Conservation (phyloP, 305 asterid species). For the Rubia balearica region DNA sequence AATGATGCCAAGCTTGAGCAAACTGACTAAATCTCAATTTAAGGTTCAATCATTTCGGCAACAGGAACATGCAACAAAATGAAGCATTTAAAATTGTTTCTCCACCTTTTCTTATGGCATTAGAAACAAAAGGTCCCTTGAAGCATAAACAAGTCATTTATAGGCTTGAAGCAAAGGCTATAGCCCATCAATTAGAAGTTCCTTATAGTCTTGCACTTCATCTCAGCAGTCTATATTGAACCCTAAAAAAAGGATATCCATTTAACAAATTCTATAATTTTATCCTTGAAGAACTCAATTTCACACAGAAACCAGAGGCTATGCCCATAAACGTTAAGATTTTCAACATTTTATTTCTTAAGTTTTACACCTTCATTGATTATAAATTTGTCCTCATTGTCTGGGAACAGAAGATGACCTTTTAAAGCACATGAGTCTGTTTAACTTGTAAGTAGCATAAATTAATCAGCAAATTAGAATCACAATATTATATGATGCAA, state of each 20-base stretch:
- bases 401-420: neutral
- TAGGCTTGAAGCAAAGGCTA: neutral
- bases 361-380: neutral
- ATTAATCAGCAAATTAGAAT: neutral
- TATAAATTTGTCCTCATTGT: neutral
- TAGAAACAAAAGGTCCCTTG: conserved; percentile 18
- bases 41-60: no score
- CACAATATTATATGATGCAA: neutral
- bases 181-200: neutral
- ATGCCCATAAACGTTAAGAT: neutral
- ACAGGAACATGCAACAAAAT: neutral
- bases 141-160: neutral
- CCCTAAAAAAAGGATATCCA: neutral
- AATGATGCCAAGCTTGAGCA: conserved; percentile 19
- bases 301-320: neutral
- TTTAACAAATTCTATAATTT: neutral
- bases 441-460: neutral
- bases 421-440: neutral
- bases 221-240: neutral
- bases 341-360: neutral
- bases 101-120: neutral
- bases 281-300: neutral
- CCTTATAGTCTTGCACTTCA: neutral
- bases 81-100: neutral
- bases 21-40: neutral